Evolutionary conservation across 225 moss, liverwort and hornwort genomes (phyloP).

Genomic region (Straminergon stramineum): DNA sequence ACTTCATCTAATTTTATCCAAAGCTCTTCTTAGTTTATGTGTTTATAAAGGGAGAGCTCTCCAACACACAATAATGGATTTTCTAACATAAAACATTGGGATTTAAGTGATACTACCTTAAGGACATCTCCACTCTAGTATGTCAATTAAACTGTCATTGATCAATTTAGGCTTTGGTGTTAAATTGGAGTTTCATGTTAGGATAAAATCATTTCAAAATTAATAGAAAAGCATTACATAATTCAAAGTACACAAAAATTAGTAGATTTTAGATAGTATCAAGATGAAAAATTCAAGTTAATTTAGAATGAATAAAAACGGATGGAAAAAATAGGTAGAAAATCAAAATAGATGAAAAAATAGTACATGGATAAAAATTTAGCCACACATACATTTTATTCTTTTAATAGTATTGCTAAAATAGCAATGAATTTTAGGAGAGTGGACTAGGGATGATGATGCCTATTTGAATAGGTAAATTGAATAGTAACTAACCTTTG

Average conservation of each 20-base stretch:
- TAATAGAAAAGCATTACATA: background rate
- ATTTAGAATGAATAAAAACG: background rate
- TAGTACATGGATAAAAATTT: background rate
- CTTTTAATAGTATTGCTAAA: background rate
- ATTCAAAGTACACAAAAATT: background rate
- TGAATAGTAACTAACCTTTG: no score
- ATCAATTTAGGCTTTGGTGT: background rate
- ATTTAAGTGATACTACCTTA: background rate
- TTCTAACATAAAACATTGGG: accelerated
- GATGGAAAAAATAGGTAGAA: background rate
- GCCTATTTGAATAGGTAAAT: no score
- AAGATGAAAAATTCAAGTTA: background rate
- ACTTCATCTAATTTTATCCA: background rate
- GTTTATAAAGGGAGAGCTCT: background rate
- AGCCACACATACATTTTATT: background rate
- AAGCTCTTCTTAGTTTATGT: background rate
- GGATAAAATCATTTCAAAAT: background rate
- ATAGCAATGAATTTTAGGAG: no score
- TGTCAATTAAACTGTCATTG: background rate
- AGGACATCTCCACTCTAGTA: background rate
- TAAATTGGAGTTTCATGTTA: background rate
- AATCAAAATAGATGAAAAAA: background rate
- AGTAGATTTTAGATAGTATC: background rate
- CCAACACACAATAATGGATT: background rate
- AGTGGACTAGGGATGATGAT: no score